Evolutionary conservation across 2,329 filamentous ascomycete species (phyloP), one percentile per base, ranked within the genome.

Genomic region (Ascochyta koolunga): DNA sequence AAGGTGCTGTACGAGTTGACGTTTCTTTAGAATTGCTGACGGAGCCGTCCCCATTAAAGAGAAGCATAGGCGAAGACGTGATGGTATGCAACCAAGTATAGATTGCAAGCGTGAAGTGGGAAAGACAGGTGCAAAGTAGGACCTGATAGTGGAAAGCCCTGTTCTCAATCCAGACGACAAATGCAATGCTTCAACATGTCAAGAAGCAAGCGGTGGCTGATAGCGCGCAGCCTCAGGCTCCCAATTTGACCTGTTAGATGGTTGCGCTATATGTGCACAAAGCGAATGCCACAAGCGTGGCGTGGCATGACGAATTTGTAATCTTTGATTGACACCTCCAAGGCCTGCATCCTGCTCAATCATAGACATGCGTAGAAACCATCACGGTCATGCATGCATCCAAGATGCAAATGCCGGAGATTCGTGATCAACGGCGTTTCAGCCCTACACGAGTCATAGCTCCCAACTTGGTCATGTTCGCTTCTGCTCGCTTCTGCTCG

Each of bases 381-480:
- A 11, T 27, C 10, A 13, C 9, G 11, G 25, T 11, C 11, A 11
- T 11, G 9, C 9, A 4, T 27, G 25, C 9, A 27, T 3, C 25
- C 8, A 9, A 27, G 9, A 27, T 3, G 25, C 25, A 27, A 13
- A 29, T 5, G 27, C 27, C 13, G 27, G 27, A 4, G 27, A 29
- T 29, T 29, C 15, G 35, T 50, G 50, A 55, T 55, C 52, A 46
- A 55, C 50, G 46, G 36, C 9, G 11, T n/a, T 5, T 19, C 46
- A 47, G 47, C 52, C 37, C 36, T 50, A 37, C 52, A 42, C 42
- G 47, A 56, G 52, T 56, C 52, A 50, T 50, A 47, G 47, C 47
- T 50, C 37, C 47, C 33, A 56, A 56, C 37, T 50, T 55, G 37
- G 25, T n/a, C 40, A 43, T 47, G n/a, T 46, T 47, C 24, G 16